Conservation (phyloP, 306 rosid genomes). For the Fragaria iinumae region DNA sequence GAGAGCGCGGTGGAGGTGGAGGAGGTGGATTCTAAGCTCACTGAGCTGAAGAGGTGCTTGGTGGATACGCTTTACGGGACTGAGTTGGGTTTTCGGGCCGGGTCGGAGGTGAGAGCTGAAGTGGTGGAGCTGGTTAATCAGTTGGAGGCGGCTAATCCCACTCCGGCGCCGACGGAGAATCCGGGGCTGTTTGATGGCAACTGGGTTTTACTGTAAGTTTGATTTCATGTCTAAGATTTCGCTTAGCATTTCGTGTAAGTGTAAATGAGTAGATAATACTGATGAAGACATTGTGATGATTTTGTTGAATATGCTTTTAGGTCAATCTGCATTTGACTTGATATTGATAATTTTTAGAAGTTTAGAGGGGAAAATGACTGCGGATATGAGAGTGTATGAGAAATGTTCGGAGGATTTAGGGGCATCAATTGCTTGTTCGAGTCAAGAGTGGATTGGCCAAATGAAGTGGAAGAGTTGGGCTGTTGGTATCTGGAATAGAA, state of each 20-base stretch:
- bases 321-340: not conserved
- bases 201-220: slow-evolving; percentile 90
- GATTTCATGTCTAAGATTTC: not conserved
- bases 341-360: not conserved
- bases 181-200: slow-evolving; percentile 69
- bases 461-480: too few species aligned
- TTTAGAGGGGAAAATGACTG: not conserved
- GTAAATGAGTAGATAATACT: not conserved
- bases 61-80: slow-evolving; percentile 85
- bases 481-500: too few species aligned
- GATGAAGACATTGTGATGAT: not conserved
- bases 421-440: not conserved
- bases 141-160: slow-evolving; percentile 85
- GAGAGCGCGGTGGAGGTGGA: slow-evolving; percentile 13
- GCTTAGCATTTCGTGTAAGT: not conserved
- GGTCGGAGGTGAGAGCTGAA: slow-evolving; percentile 84
- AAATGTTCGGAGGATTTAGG: not conserved
- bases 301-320: not conserved
- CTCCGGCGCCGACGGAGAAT: slow-evolving; percentile 61
- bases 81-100: slow-evolving; percentile 73
- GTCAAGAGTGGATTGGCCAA: not conserved
- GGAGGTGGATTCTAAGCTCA: slow-evolving; percentile 33
- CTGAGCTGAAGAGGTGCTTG: slow-evolving; percentile 68
- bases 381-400: not conserved
- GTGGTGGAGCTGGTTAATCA: slow-evolving; percentile 77